Conservation (phyloP, 257 asterid species). For the Avicennia marina region DNA sequence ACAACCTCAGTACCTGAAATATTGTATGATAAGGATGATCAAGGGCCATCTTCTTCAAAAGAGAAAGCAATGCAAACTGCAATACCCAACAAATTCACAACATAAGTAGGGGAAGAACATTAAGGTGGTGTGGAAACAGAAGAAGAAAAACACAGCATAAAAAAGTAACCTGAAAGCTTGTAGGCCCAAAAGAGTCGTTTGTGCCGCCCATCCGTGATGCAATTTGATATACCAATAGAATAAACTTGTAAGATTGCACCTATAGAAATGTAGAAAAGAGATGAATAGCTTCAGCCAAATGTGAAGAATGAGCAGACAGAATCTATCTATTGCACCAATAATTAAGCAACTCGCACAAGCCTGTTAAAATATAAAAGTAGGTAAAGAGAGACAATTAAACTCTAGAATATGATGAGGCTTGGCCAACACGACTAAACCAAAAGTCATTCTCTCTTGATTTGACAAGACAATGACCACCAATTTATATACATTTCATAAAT, state of each 20-base stretch:
- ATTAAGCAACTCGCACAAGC: too few species aligned
- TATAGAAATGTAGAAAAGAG: slow-evolving; percentile 21
- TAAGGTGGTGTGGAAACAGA: not conserved
- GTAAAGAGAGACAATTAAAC: too few species aligned
- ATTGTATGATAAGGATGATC: slow-evolving; percentile 98
- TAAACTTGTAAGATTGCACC: slow-evolving; percentile 94
- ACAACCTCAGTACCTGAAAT: slow-evolving; percentile 62
- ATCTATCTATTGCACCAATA: slow-evolving; percentile 1
- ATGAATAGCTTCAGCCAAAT: slow-evolving; percentile 15
- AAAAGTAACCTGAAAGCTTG: slow-evolving; percentile 71
- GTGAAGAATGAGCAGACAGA: slow-evolving; percentile 5
- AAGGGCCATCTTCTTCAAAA: slow-evolving; percentile 83
- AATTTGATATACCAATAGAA: slow-evolving; percentile 88
- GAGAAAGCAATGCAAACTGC: slow-evolving; percentile 91
- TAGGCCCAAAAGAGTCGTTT: slow-evolving; percentile 64
- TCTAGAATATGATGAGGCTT: too few species aligned
- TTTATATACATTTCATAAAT: too few species aligned
- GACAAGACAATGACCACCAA: too few species aligned
- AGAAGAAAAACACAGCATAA: slow-evolving; percentile 10
- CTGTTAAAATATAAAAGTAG: too few species aligned
- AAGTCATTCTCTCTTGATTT: too few species aligned
- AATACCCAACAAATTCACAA: slow-evolving; percentile 17
- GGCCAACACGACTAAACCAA: too few species aligned
- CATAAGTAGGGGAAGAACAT: not conserved
- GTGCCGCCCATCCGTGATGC: slow-evolving; percentile 92